Percentiles rank a stretch among this genome's conserved stretches.
Evolutionary conservation across 192 early-diverging fungal genomes (phyloP).

Genomic region (Coemansia sp.): DNA sequence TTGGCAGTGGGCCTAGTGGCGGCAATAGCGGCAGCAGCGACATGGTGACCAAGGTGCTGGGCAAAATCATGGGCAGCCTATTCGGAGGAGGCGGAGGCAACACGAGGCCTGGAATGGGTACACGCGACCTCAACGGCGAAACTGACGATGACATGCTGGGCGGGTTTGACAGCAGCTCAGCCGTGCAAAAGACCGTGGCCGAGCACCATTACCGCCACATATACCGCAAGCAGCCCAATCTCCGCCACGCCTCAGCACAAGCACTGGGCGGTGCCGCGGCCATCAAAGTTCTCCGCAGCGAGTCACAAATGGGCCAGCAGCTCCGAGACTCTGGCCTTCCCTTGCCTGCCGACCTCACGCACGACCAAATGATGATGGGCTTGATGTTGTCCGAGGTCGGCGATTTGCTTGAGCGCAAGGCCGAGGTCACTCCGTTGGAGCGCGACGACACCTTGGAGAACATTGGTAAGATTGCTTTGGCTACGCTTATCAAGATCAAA

Average conservation of each 20-base stretch:
- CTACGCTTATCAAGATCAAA: slow-evolving; percentile 49
- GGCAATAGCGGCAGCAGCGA: slow-evolving; percentile 23
- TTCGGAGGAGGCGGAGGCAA: slow-evolving; percentile 24
- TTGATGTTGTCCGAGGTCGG: slow-evolving; percentile 37
- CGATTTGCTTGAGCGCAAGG: slow-evolving; percentile 38
- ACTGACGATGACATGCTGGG: slow-evolving; percentile 20
- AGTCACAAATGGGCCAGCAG: slow-evolving; percentile 26
- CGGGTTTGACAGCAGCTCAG: slow-evolving; percentile 36
- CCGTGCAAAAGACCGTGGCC: slow-evolving; percentile 40
- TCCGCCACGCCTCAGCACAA: slow-evolving; percentile 34
- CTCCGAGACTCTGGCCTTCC: slow-evolving; percentile 9
- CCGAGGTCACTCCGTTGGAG: slow-evolving; percentile 15
- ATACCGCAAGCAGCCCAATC: slow-evolving; percentile 38
- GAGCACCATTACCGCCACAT: slow-evolving; percentile 50
- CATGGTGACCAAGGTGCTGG: slow-evolving; percentile 33
- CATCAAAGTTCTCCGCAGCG: slow-evolving; percentile 36
- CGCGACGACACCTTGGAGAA: slow-evolving; percentile 44
- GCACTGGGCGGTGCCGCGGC: slow-evolving; percentile 47
- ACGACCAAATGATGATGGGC: slow-evolving; percentile 49
- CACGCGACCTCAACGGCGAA: slow-evolving; percentile 37
- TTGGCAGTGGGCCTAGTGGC: background rate
- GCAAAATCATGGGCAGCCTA: slow-evolving; percentile 48
- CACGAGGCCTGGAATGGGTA: slow-evolving; percentile 10
- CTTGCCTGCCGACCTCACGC: slow-evolving; percentile 32
- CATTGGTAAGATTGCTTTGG: slow-evolving; percentile 44